phyloP scores from a whole-genome alignment of 2,329 filamentous ascomycete species.

The Apiospora hydei region DNA sequence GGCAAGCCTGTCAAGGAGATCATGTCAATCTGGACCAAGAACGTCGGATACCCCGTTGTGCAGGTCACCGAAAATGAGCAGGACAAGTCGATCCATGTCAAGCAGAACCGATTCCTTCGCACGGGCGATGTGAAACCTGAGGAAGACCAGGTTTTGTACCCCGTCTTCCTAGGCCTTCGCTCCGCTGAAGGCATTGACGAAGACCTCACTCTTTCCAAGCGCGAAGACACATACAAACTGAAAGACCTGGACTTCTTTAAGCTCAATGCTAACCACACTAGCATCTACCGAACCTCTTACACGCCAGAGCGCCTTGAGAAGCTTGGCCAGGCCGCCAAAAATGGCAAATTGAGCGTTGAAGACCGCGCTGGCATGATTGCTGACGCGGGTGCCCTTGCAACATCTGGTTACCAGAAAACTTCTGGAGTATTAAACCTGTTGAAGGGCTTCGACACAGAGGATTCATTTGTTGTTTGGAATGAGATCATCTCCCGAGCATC shows the following conservation, averaged over 20 bases:
- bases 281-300: constrained; percentile 91
- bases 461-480: constrained; percentile 93
- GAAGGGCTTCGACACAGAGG: constrained; percentile 84
- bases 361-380: constrained; percentile 95
- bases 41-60: constrained; percentile 91
- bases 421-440: constrained; percentile 86
- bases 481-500: constrained; percentile 84
- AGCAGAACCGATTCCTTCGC: constrained; percentile 93
- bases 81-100: constrained; percentile 79
- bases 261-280: constrained; percentile 92
- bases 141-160: constrained; percentile 87
- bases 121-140: constrained; percentile 94
- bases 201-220: constrained; percentile 71
- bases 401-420: constrained; percentile 92
- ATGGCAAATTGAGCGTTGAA: constrained; percentile 82
- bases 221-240: constrained; percentile 80
- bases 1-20: constrained; percentile 90
- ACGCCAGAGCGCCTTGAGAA: constrained; percentile 83
- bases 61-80: constrained; percentile 79
- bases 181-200: constrained; percentile 86
- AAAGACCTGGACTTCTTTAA: constrained; percentile 91
- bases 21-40: constrained; percentile 97
- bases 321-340: constrained; percentile 84
- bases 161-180: constrained; percentile 86
- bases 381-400: constrained; percentile 87